These are phyloP conservation scores for Stachybotrys elegans DNA, from an alignment of 2,329 filamentous ascomycete genomes.

Conservation along the genomic window DNA sequence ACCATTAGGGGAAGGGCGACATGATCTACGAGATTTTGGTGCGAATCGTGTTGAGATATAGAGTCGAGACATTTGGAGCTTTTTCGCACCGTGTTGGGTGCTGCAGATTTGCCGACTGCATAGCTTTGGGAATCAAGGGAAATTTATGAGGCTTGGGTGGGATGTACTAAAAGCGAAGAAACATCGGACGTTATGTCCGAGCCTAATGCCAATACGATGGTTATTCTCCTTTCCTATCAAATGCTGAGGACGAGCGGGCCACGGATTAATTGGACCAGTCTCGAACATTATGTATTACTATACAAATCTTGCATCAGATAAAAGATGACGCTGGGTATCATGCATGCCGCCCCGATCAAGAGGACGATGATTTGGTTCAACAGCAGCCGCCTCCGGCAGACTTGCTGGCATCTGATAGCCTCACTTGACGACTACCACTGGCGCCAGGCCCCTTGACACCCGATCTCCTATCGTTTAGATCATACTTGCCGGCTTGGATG, in stretches of 20 bases:
- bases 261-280: too few species aligned
- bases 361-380: too few species aligned
- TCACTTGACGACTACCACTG: slow-evolving; percentile 40
- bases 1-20: neutral
- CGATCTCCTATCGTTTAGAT: slow-evolving; percentile 85
- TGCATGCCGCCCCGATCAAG: neutral
- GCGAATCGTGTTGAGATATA: neutral
- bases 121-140: neutral
- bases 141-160: slow-evolving; percentile 2
- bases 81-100: too few species aligned
- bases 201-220: slow-evolving; percentile 24
- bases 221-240: slow-evolving; percentile 13
- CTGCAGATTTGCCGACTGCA: too few species aligned
- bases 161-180: slow-evolving; percentile 15
- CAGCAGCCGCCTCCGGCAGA: slow-evolving; percentile 42
- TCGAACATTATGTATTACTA: slow-evolving; percentile 28
- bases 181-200: slow-evolving; percentile 15
- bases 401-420: slow-evolving; percentile 36
- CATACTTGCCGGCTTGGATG: slow-evolving; percentile 91
- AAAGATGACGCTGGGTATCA: neutral
- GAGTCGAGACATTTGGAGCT: too few species aligned
- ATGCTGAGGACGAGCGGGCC: too few species aligned
- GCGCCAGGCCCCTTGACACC: slow-evolving; percentile 75
- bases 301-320: slow-evolving; percentile 16
- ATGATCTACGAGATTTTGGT: neutral